phyloP scores from a whole-genome alignment of 106 monocot genomes.

The Dendrobium chrysotoxum region DNA sequence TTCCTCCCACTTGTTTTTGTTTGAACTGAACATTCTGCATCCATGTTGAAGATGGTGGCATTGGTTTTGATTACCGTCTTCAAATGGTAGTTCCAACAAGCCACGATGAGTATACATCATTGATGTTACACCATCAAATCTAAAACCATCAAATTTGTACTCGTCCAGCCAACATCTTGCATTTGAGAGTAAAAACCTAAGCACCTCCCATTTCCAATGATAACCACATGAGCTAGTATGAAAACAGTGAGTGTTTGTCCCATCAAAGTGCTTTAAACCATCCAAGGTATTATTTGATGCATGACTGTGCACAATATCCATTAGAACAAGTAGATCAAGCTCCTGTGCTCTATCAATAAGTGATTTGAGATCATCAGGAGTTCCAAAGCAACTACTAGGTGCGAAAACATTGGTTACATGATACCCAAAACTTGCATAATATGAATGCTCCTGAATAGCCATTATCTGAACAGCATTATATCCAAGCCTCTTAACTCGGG shows the following conservation, averaged over 20 bases:
- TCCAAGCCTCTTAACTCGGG: conserved; percentile 93
- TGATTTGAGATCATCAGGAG: conserved; percentile 96
- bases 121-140: conserved; percentile 99
- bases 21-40: no score
- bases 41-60: no score
- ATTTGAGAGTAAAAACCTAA: conserved; percentile 95
- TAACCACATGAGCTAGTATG: no score
- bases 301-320: conserved; percentile 99
- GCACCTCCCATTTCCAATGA: no score
- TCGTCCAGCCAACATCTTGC: conserved; percentile 99
- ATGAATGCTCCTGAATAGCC: conserved; percentile 99
- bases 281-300: no score
- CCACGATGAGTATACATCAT: conserved; percentile 99
- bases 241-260: no score
- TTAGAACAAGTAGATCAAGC: conserved; percentile 93
- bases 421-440: conserved; percentile 99
- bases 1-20: no score
- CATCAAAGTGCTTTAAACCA: no score
- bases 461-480: conserved; percentile 99
- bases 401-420: conserved; percentile 99
- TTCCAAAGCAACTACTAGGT: conserved; percentile 97
- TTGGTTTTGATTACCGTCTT: no score
- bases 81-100: no score
- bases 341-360: conserved; percentile 97
- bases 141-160: conserved; percentile 98